These are phyloP conservation scores for Sporothrix phasma DNA, from an alignment of 2,329 filamentous ascomycete species.

Conservation along the genomic window DNA sequence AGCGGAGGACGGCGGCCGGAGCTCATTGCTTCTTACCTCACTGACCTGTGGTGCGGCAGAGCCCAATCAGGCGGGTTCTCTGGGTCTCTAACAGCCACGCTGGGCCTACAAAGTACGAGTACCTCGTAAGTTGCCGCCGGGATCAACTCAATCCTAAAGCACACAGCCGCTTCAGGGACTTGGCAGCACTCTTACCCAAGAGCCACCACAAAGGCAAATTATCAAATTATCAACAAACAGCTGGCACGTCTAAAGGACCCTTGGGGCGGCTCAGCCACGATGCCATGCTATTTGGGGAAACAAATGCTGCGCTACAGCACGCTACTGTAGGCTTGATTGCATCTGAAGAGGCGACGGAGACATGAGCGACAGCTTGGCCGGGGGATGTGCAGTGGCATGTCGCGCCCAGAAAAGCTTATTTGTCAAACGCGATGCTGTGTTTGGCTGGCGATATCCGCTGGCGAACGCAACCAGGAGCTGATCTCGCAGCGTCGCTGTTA, in stretches of 20 bases:
- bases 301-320: conserved; percentile 3
- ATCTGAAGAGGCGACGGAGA: not conserved
- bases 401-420: not conserved
- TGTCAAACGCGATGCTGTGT: not conserved
- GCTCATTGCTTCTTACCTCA: conserved; percentile 1
- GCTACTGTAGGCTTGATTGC: not conserved
- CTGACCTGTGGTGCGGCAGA: not conserved
- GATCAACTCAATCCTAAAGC: not conserved
- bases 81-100: not conserved
- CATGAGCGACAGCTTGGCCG: not conserved
- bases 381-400: not conserved
- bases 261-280: conserved; percentile 14
- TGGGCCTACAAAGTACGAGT: not conserved
- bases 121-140: not conserved
- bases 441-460: not conserved
- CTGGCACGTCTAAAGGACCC: not conserved
- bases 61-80: not conserved
- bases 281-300: conserved; percentile 16
- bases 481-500: not conserved
- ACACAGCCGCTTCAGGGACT: not conserved
- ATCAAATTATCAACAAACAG: too few species aligned
- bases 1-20: conserved; percentile 3
- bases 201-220: too few species aligned
- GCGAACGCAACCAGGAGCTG: not conserved
- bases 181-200: not conserved